These are phyloP conservation scores for Oemleria cerasiformis DNA, from an alignment of 306 rosid genomes.

Conservation along the genomic window DNA sequence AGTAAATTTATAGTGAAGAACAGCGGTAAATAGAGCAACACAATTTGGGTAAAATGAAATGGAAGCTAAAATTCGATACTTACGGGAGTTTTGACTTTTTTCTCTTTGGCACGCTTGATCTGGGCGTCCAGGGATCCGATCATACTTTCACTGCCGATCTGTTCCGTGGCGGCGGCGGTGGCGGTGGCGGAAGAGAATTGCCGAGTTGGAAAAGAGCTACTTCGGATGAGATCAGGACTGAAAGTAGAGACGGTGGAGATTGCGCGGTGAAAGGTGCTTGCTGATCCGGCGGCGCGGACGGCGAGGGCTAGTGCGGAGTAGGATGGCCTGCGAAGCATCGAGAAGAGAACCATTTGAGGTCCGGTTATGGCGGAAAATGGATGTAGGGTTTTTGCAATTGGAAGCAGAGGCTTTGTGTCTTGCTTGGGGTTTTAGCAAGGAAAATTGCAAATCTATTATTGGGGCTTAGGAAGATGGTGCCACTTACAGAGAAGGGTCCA, in stretches of 20 bases:
- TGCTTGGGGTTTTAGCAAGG: not conserved
- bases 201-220: constrained; percentile 32
- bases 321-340: constrained; percentile 63
- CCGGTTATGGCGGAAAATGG: not conserved
- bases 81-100: constrained; percentile 11
- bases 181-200: constrained; percentile 37
- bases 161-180: constrained; percentile 23
- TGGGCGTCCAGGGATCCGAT: constrained; percentile 47
- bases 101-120: constrained; percentile 52
- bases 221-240: constrained; percentile 20
- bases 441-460: not conserved
- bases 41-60: not conserved
- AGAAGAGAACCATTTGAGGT: constrained; percentile 50
- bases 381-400: constrained; percentile 1
- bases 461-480: not conserved
- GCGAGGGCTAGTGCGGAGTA: constrained; percentile 43
- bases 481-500: not conserved
- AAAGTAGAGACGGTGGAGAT: constrained; percentile 30
- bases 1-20: not conserved
- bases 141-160: constrained; percentile 32
- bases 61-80: constrained; percentile 1
- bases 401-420: not conserved
- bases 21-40: not conserved
- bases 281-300: constrained; percentile 33
- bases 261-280: constrained; percentile 47